phyloP scores from a whole-genome alignment of 805 yeast genomes.

The Priceomyces medius region DNA sequence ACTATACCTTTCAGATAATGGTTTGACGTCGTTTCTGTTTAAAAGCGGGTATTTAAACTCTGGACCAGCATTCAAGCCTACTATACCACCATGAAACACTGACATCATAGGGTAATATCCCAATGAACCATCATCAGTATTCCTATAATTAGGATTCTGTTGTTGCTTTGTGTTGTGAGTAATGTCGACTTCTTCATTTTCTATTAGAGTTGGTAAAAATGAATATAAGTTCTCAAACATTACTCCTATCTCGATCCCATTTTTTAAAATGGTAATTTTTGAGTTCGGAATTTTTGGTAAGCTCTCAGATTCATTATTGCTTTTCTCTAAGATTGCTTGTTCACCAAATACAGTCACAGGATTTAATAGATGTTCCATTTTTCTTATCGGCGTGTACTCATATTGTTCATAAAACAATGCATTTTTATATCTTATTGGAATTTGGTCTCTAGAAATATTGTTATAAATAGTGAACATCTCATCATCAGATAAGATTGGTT shows the following conservation, averaged over 20 bases:
- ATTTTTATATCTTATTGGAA: constrained; percentile 79
- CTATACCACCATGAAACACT: constrained; percentile 76
- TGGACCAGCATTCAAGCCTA: constrained; percentile 67
- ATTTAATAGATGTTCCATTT: constrained; percentile 70
- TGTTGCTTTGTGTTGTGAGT: constrained; percentile 30
- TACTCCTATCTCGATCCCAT: constrained; percentile 67
- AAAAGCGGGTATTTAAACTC: constrained; percentile 50
- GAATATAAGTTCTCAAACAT: constrained; percentile 69
- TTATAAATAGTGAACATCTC: constrained; percentile 19
- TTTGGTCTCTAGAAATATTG: constrained; percentile 74
- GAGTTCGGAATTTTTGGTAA: constrained; percentile 56
- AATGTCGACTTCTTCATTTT: constrained; percentile 33
- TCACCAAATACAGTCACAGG: constrained; percentile 74
- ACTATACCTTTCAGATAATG: constrained; percentile 59
- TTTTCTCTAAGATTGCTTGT: constrained; percentile 54
- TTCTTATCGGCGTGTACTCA: constrained; percentile 69
- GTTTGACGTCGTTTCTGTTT: constrained; percentile 37
- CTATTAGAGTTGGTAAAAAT: constrained; percentile 77
- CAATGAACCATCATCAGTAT: constrained; percentile 75
- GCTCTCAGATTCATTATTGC: constrained; percentile 23
- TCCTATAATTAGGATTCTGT: constrained; percentile 36
- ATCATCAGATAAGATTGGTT: constrained; percentile 15
- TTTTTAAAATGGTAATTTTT: constrained; percentile 65
- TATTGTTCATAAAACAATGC: constrained; percentile 80
- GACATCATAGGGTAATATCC: constrained; percentile 94